phyloP scores from a whole-genome alignment of 352 stramenopile genomes.

The Pythium insidiosum region DNA sequence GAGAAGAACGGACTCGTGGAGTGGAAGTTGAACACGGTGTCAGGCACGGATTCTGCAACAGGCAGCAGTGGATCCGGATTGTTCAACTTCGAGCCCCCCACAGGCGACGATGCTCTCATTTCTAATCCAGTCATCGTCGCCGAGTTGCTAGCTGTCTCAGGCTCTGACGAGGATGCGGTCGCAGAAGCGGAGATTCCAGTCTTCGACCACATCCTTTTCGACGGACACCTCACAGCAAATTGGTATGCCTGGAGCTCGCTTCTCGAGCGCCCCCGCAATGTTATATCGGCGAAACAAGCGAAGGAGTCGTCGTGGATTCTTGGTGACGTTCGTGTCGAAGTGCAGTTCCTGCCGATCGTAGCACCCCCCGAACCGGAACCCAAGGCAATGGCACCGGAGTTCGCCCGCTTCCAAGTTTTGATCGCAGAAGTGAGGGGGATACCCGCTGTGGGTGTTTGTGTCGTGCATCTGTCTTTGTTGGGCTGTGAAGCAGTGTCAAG shows the following conservation, averaged over 20 bases:
- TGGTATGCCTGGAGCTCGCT: conserved; percentile 20
- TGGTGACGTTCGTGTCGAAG: conserved; percentile 24
- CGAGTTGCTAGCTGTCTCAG: conserved; percentile 6
- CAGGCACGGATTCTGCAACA: no score
- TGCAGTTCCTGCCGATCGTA: conserved; percentile 29
- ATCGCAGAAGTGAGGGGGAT: conserved; percentile 8
- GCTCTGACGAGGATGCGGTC: no score
- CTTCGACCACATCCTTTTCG: conserved; percentile 37
- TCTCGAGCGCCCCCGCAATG: background rate
- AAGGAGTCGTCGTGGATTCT: background rate
- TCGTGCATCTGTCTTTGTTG: conserved; percentile 11
- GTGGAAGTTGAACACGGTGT: no score
- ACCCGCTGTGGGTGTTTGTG: conserved; percentile 3
- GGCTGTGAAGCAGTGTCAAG: conserved; percentile 14
- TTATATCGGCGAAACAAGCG: background rate
- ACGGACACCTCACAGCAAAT: conserved; percentile 24
- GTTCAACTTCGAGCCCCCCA: no score
- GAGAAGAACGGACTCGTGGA: no score
- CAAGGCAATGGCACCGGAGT: no score
- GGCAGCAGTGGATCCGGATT: no score
- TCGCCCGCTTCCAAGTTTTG: conserved; percentile 7
- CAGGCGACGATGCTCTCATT: no score
- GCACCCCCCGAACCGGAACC: background rate
- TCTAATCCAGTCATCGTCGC: conserved; percentile 22
- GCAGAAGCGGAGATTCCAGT: conserved; percentile 31